phyloP scores from a whole-genome alignment of 2,329 filamentous ascomycete genomes.

The Paracoccidioides lutzii region DNA sequence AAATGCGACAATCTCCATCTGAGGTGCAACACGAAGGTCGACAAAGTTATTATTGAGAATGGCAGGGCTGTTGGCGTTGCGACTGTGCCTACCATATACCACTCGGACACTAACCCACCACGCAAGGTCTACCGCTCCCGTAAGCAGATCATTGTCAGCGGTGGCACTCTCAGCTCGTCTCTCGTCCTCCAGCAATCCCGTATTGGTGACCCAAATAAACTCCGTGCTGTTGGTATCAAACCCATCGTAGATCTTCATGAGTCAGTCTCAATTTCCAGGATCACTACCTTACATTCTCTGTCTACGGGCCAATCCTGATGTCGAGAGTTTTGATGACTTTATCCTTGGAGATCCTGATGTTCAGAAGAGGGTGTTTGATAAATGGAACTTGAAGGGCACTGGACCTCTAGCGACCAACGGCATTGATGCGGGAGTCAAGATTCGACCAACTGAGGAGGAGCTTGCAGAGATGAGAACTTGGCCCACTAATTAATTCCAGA shows the following conservation, averaged over 20 bases:
- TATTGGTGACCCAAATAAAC: slow-evolving; percentile 59
- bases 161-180: slow-evolving; percentile 60
- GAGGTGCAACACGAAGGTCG: slow-evolving; percentile 62
- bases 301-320: slow-evolving; percentile 61
- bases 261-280: slow-evolving; percentile 68
- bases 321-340: slow-evolving; percentile 72
- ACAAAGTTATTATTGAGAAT: slow-evolving; percentile 62
- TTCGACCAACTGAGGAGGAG: slow-evolving; percentile 57
- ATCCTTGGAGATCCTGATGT: slow-evolving; percentile 58
- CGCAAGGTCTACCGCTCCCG: slow-evolving; percentile 52
- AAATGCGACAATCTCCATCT: slow-evolving; percentile 59
- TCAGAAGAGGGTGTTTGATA: slow-evolving; percentile 60
- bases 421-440: slow-evolving; percentile 68
- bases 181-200: slow-evolving; percentile 64
- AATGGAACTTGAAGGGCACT: slow-evolving; percentile 69
- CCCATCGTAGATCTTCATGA: slow-evolving; percentile 56
- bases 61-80: slow-evolving; percentile 59
- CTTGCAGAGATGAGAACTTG: slow-evolving; percentile 55
- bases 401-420: slow-evolving; percentile 66
- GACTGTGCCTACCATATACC: slow-evolving; percentile 57
- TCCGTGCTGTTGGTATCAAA: slow-evolving; percentile 54
- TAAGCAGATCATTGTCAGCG: slow-evolving; percentile 61
- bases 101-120: slow-evolving; percentile 41
- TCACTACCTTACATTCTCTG: slow-evolving; percentile 59
- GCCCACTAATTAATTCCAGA: slow-evolving; percentile 61